Conservation (phyloP, 2,329 filamentous ascomycete genomes). For the Coleophoma cylindrospora region DNA sequence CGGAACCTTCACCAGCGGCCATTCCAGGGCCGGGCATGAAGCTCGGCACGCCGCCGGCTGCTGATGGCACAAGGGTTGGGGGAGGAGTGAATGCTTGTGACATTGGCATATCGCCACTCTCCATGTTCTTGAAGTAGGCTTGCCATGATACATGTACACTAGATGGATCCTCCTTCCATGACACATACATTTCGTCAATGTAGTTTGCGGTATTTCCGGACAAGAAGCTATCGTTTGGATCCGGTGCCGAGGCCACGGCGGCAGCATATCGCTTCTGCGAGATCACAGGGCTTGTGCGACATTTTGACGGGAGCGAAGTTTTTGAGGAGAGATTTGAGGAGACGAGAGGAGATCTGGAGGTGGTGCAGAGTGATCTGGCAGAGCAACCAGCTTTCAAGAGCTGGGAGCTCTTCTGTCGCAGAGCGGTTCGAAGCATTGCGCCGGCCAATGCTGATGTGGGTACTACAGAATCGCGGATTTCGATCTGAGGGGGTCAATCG, state of each 20-base stretch:
- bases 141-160: slow-evolving; percentile 99
- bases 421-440: slow-evolving; percentile 68
- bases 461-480: too few relatives aligned
- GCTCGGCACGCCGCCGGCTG: slow-evolving; percentile 71
- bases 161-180: slow-evolving; percentile 89
- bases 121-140: slow-evolving; percentile 99
- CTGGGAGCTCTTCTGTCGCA: slow-evolving; percentile 61
- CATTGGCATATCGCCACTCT: slow-evolving; percentile 95
- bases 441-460: slow-evolving; percentile 28
- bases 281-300: slow-evolving; percentile 37
- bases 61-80: slow-evolving; percentile 81
- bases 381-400: slow-evolving; percentile 51
- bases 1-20: slow-evolving; percentile 63
- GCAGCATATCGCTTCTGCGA: slow-evolving; percentile 50
- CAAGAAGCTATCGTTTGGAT: slow-evolving; percentile 93
- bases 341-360: slow-evolving; percentile 36
- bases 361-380: slow-evolving; percentile 21
- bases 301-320: slow-evolving; percentile 39
- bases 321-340: slow-evolving; percentile 28
- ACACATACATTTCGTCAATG: slow-evolving; percentile 99
- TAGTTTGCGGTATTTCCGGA: slow-evolving; percentile 97
- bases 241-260: slow-evolving; percentile 51
- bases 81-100: slow-evolving; percentile 96
- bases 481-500: too few relatives aligned
- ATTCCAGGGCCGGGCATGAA: slow-evolving; percentile 66